Base-by-base conservation (phyloP, 306 rosid genomes). In the Begonia masoniana region DNA sequence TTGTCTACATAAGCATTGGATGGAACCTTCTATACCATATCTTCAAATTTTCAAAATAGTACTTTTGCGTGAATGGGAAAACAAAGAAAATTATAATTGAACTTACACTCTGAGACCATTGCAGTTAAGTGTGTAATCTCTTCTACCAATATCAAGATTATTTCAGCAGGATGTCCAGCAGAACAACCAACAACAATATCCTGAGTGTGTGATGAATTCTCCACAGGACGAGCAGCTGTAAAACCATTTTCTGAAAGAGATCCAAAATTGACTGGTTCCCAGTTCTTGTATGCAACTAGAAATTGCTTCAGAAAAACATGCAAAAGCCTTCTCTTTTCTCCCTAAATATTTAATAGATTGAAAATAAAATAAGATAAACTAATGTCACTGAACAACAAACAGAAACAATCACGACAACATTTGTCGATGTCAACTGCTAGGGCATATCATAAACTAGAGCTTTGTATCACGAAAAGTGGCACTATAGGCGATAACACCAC, bases 251-350 rank as follows among this genome's bases (percentile, higher is more conserved):
- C 94, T 48, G 78, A 55, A 15, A 76, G 52, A 63, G 66, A 68
- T 62, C 84, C 92, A 45, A 71, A 69, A 72, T 79, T 78, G 19
- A 73, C 71, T 50, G 99, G 96, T 63, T 75, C 78, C 99, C 99
- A 91, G 11, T 75, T 70, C 79, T 86, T 86, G 84, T 71, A 86
- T 64, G 65, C 81, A 52, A 74, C 78, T 47, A 81, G 71, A 76
- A 86, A 91, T 62, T 91, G 99, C 82, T 74, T 91, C 70, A 86
- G 75, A 76, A 91, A 86, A 75, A 91, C 88, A 78, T 77, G 78
- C 62, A 91, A 70, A 71, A 80, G 39, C 70, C 99, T 83, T 73
- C 64, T 78, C 68, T 78, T 91, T 64, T 86, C 99, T 70, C 64
- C 94, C 99, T 91, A 69, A 47, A 71, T 43, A 59, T 68, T 39